Conservation (phyloP, 768 basidiomycete genomes). For the Lactarius trivialis region DNA sequence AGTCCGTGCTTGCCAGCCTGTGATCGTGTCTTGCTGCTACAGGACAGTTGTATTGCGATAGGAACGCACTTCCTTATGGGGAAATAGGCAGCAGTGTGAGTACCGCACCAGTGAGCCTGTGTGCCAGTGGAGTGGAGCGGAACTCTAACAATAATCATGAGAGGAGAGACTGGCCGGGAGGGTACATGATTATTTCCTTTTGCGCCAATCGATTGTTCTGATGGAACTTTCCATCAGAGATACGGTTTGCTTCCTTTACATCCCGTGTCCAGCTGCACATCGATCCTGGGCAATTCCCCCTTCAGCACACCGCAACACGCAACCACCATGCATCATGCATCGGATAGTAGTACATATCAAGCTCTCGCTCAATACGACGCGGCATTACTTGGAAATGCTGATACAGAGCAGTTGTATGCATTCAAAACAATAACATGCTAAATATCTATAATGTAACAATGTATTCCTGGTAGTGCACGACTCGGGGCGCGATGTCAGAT, state of each 20-base stretch:
- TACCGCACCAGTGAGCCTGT: background rate
- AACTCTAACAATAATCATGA: background rate
- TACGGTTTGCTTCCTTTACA: background rate
- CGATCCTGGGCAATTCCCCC: too few species aligned
- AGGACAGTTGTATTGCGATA: background rate
- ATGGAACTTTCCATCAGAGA: background rate
- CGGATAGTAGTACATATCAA: background rate
- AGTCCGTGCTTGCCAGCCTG: background rate
- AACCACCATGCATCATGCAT: too few species aligned
- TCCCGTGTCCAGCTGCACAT: background rate
- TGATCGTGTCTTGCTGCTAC: background rate
- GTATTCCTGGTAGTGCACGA: background rate
- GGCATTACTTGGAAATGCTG: background rate
- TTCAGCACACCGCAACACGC: too few species aligned
- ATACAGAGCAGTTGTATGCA: background rate
- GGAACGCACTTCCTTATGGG: background rate
- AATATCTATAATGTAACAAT: background rate
- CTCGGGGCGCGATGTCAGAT: background rate
- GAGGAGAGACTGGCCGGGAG: background rate
- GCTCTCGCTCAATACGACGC: background rate
- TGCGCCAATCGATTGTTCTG: background rate
- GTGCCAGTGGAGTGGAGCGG: background rate
- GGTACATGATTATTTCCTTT: background rate
- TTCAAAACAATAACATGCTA: background rate
- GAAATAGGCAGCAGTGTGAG: background rate